Conservation (phyloP, 169 alveolate species). For the Eimeria falciformis region DNA sequence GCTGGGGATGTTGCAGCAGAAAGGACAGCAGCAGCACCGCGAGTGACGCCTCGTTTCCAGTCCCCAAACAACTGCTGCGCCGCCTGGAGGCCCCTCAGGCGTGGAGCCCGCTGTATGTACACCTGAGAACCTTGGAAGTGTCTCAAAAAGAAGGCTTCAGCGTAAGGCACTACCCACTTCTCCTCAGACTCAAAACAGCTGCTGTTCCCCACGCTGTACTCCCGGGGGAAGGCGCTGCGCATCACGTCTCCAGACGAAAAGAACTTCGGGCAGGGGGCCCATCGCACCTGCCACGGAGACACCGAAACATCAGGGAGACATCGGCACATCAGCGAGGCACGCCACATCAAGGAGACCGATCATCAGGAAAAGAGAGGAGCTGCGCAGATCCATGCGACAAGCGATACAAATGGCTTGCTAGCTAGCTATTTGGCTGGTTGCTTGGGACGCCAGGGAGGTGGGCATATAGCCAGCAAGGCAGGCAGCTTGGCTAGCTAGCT, state of each 20-base stretch:
- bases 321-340: not conserved
- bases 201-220: conserved; percentile 22
- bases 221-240: conserved; percentile 31
- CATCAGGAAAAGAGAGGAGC: no score
- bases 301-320: not conserved
- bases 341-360: no score
- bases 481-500: not conserved
- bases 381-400: not conserved
- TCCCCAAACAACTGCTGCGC: conserved; percentile 47
- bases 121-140: conserved; percentile 38
- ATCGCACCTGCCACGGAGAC: conserved; percentile 33
- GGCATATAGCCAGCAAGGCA: not conserved
- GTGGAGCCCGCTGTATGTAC: conserved; percentile 36
- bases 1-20: conserved; percentile 39
- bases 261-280: not conserved
- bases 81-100: conserved; percentile 41
- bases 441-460: not conserved
- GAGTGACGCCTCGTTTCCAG: conserved; percentile 36
- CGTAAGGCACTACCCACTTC: conserved; percentile 24
- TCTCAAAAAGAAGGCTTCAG: not conserved
- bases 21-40: conserved; percentile 26
- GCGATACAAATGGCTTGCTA: not conserved
- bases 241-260: not conserved
- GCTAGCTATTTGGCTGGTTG: not conserved
- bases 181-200: conserved; percentile 43